These are phyloP conservation scores for Tuber aestivum DNA, from an alignment of 495 filamentous ascomycete genomes.

Conservation along the genomic window DNA sequence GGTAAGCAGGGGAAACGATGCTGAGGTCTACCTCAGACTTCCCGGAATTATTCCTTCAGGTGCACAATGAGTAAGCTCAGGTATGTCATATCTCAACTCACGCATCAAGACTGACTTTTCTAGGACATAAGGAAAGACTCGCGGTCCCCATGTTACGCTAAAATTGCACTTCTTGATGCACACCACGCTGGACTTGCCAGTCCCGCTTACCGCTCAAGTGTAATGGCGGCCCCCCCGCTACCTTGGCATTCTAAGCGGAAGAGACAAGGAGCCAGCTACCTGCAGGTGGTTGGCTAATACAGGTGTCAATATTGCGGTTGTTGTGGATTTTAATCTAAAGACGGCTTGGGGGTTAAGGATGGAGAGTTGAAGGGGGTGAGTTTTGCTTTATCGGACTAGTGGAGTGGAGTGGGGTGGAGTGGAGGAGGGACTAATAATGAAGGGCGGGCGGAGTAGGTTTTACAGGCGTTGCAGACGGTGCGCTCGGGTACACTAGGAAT, in stretches of 20 bases:
- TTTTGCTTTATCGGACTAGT: too few relatives aligned
- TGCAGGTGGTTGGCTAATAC: conserved; percentile 98
- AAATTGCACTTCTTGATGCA: conserved; percentile 89
- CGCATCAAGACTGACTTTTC: too few relatives aligned
- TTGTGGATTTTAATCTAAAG: conserved; percentile 64
- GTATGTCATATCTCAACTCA: too few relatives aligned
- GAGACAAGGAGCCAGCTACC: conserved; percentile 86
- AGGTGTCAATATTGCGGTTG: conserved; percentile 78
- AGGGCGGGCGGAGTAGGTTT: conserved; percentile 59
- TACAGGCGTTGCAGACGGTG: conserved; percentile 80
- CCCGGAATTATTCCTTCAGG: too few relatives aligned
- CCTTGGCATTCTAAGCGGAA: conserved; percentile 82
- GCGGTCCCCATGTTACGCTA: too few relatives aligned
- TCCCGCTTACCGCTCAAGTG: conserved; percentile 63
- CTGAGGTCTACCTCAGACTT: too few relatives aligned
- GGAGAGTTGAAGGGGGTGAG: too few relatives aligned
- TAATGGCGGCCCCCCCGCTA: conserved; percentile 68
- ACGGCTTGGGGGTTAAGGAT: conserved; percentile 61
- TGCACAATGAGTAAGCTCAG: too few relatives aligned
- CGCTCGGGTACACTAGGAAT: too few relatives aligned
- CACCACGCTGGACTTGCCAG: conserved; percentile 84
- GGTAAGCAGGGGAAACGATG: too few relatives aligned
- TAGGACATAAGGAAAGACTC: too few relatives aligned
- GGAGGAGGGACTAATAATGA: background rate
- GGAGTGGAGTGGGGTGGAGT: too few relatives aligned